These are phyloP conservation scores for Rosellinia necatrix DNA, from an alignment of 2,329 filamentous ascomycete species.

Conservation along the genomic window DNA sequence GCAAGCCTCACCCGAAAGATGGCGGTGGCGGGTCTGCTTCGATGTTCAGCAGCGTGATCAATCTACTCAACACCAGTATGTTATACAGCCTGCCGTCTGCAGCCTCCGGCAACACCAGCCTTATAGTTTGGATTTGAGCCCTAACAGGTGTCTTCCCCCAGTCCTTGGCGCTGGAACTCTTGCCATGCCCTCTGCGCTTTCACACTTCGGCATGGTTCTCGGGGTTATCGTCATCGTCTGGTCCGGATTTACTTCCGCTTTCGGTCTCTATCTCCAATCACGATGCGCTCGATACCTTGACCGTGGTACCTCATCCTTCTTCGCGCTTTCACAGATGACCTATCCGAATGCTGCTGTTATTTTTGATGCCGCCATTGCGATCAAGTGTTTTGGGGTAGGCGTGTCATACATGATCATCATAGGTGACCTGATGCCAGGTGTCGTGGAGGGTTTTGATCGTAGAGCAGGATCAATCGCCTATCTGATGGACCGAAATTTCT, in stretches of 20 bases:
- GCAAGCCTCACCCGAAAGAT: conserved; percentile 68
- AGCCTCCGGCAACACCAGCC: neutral
- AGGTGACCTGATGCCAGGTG: conserved; percentile 95
- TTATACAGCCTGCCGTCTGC: conserved; percentile 9
- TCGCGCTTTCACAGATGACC: conserved; percentile 94
- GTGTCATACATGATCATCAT: conserved; percentile 99
- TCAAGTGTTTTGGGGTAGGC: conserved; percentile 97
- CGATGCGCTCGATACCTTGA: conserved; percentile 93
- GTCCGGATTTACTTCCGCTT: conserved; percentile 86
- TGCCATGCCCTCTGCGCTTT: conserved; percentile 93
- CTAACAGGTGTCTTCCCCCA: conserved; percentile 44
- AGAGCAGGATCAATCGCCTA: conserved; percentile 69
- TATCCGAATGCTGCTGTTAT: conserved; percentile 95
- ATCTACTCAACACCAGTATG: conserved; percentile 93
- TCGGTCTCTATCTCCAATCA: conserved; percentile 93
- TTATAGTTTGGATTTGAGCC: neutral
- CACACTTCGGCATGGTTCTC: conserved; percentile 90
- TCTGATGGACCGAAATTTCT: conserved; percentile 88
- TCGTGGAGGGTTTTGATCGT: conserved; percentile 78
- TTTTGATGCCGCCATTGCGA: conserved; percentile 92
- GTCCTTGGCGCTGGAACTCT: conserved; percentile 93
- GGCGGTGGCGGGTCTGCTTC: conserved; percentile 77
- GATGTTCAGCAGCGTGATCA: conserved; percentile 90
- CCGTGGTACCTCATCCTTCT: conserved; percentile 86
- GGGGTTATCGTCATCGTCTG: conserved; percentile 85